These are phyloP conservation scores for Phytophthora pseudosyringae DNA, from an alignment of 352 stramenopile species.

Conservation along the genomic window DNA sequence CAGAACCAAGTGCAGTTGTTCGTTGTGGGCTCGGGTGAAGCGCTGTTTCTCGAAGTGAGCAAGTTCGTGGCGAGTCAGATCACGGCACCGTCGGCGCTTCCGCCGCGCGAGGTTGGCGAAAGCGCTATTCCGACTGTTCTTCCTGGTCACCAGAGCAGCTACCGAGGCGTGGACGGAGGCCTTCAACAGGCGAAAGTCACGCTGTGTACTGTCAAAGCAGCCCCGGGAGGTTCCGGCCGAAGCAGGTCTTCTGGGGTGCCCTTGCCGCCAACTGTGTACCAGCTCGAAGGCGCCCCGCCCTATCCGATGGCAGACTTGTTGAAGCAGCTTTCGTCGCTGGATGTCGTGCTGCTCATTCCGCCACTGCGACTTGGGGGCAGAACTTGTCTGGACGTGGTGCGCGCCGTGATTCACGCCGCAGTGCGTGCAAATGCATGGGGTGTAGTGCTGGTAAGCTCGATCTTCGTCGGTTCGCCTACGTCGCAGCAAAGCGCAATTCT, in stretches of 20 bases:
- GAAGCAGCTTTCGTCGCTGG: constrained; percentile 60
- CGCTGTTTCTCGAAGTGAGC: constrained; percentile 71
- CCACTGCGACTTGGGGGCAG: constrained; percentile 57
- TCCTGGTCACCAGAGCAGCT: constrained; percentile 7
- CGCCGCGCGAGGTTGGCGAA: constrained; percentile 45
- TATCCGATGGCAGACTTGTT: constrained; percentile 67
- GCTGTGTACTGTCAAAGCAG: constrained; percentile 71
- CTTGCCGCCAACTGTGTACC: constrained; percentile 42
- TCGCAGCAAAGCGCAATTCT: constrained; percentile 40
- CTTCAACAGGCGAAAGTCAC: constrained; percentile 70
- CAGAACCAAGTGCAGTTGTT: constrained; percentile 84
- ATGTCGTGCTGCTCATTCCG: constrained; percentile 78
- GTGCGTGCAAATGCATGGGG: constrained; percentile 66
- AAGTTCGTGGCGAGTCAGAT: constrained; percentile 68
- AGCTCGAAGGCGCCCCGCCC: constrained; percentile 40
- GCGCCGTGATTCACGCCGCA: constrained; percentile 55
- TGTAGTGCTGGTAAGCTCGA: constrained; percentile 73
- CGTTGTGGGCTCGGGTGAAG: constrained; percentile 75
- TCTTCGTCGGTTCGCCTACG: constrained; percentile 58
- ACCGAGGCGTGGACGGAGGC: constrained; percentile 20
- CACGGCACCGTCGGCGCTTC: constrained; percentile 46
- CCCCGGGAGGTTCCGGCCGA: constrained; percentile 25
- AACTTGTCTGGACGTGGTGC: constrained; percentile 66
- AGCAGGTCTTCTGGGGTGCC: constrained; percentile 9
- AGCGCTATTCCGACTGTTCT: constrained; percentile 53